These are phyloP conservation scores for Pseudozyma flocculosa DNA, from an alignment of 1,284 basidiomycete genomes.

Conservation along the genomic window DNA sequence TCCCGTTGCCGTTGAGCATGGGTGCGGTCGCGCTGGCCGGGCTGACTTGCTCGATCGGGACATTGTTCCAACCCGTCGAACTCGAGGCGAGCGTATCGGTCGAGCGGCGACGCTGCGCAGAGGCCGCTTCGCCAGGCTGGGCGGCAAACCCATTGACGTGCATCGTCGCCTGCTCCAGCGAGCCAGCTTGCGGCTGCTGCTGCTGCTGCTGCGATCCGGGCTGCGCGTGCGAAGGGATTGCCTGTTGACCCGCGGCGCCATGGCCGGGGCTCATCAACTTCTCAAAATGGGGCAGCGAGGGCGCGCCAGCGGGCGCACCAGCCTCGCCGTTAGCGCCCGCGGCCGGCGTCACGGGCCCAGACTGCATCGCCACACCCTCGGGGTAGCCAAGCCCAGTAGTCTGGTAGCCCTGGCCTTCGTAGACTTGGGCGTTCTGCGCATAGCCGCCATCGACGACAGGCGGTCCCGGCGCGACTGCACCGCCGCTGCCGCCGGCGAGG, in stretches of 20 bases:
- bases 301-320: too few species aligned
- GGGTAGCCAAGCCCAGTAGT: too few species aligned
- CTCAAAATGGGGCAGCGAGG: too few species aligned
- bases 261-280: too few species aligned
- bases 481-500: too few species aligned
- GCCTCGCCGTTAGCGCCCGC: too few species aligned
- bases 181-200: constrained; percentile 6
- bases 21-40: background rate
- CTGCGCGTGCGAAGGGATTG: background rate
- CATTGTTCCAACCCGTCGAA: constrained; percentile 16
- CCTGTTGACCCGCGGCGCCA: too few species aligned
- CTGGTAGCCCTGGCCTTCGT: too few species aligned
- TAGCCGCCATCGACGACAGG: background rate
- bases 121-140: background rate
- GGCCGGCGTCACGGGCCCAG: too few species aligned
- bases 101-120: constrained; percentile 4
- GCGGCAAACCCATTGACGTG: constrained; percentile 14
- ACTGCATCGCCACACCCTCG: too few species aligned
- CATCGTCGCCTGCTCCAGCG: background rate
- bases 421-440: background rate
- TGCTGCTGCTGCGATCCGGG: background rate
- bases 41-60: constrained; percentile 12
- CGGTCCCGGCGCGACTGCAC: background rate
- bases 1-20: background rate
- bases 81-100: constrained; percentile 18